Conservation (phyloP, 78 protist species). For the Dictyostelium intermedium region DNA sequence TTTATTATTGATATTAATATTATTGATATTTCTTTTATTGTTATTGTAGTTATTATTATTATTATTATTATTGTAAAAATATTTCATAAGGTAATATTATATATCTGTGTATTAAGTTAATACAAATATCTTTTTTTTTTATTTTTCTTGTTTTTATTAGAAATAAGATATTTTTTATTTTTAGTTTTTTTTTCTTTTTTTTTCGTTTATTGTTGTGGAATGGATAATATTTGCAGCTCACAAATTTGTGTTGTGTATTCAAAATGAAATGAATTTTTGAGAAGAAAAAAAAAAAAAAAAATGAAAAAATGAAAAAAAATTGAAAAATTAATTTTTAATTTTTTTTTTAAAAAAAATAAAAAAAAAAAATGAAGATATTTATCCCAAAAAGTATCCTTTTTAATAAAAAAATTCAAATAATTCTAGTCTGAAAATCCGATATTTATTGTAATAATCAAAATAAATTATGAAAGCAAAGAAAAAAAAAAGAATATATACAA, state of each 20-base stretch:
- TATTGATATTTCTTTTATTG: constrained; percentile 5
- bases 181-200: not conserved
- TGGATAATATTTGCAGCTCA: not conserved
- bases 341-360: no score
- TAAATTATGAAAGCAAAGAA: not conserved
- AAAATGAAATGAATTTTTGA: not conserved
- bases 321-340: no score
- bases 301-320: no score
- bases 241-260: not conserved
- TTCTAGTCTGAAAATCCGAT: not conserved
- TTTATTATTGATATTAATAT: not conserved
- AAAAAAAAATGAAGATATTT: not conserved
- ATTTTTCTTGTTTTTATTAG: no score
- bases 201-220: not conserved
- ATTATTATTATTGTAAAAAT: not conserved
- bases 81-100: constrained; percentile 2
- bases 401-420: not conserved
- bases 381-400: not conserved
- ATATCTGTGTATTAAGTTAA: not conserved
- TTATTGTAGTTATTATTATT: not conserved
- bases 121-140: not conserved
- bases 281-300: no score
- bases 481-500: not conserved
- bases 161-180: no score
- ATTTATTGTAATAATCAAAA: not conserved